Evolutionary conservation across 73 alveolate genomes (phyloP), one percentile per base, ranked within the genome.

Genomic region (Paraurostyla sp.): DNA sequence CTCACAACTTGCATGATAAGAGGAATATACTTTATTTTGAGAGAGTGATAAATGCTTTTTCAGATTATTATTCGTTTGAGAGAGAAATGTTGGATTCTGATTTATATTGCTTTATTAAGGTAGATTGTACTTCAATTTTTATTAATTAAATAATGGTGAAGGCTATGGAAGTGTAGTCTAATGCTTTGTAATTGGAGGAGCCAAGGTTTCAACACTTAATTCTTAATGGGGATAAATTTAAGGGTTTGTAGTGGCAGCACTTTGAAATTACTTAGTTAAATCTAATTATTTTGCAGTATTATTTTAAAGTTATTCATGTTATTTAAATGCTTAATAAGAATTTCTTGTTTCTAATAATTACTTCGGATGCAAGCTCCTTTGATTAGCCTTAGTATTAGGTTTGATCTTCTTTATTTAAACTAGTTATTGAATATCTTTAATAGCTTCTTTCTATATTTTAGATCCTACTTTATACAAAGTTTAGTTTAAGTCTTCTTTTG

Each of bases 1-100:
- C 25, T 65, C 56, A 38, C 82, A 65, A 40, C 60, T 65, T 3
- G 11, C 41, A 65, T 65, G 82, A 65, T 36, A 40, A 1, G 59
- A 6, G 35, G 7, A 30, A 65, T 65, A 65, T 4, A 59, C 9
- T 29, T 59, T 59, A 1, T n/a, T 15, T 59, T 59, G 22, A 11
- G 22, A 59, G 23, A 6, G 22, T 6, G 16, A 25, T 49, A 27
- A 27, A 6, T 1, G 32, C 22, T 23, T 9, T 45, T 45, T 9
- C 57, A 13, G 9, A 18, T 45, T 13, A 18, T 45, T 13, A 45
- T 18, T 45, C 22, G 22, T 45, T 45, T 45, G 9, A 45, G 18
- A 13, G 69, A 18, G 13, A 9, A 6, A 18, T 52, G 23, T n/a
- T 52, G 13, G 9, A 52, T 52, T 52, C 33, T 52, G 23, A 4